Evolutionary conservation across 1,284 basidiomycete species (phyloP).

Genomic region (Pterulicium gracile): DNA sequence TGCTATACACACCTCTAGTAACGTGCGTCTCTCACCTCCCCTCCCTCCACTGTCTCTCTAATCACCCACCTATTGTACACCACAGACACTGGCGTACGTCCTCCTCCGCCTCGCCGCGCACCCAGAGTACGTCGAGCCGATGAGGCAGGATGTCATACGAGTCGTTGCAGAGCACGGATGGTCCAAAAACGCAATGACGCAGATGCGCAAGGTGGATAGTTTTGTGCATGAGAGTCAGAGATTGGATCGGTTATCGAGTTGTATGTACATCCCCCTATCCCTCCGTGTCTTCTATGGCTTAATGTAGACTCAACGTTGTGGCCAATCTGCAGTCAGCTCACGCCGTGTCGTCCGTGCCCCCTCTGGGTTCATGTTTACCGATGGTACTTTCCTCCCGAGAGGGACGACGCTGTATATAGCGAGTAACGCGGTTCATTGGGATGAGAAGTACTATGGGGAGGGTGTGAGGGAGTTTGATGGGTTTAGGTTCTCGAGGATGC

Average conservation of each 20-base stretch:
- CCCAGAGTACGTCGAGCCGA: conserved; percentile 18
- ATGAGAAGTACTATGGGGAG: conserved; percentile 11
- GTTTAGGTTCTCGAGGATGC: conserved; percentile 13
- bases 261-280: conserved; percentile 8
- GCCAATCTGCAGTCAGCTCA: conserved; percentile 8
- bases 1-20: conserved; percentile 4
- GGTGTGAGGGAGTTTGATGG: conserved; percentile 13
- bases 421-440: conserved; percentile 11
- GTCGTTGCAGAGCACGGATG: conserved; percentile 19
- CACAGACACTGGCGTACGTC: conserved; percentile 17
- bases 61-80: background rate
- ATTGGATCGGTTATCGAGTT: conserved; percentile 10
- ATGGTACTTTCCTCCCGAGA: conserved; percentile 15
- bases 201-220: conserved; percentile 23
- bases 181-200: conserved; percentile 19
- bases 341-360: conserved; percentile 9
- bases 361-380: conserved; percentile 15
- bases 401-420: conserved; percentile 11
- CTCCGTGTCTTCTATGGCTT: no score
- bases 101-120: conserved; percentile 20
- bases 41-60: conserved; percentile 6
- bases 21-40: background rate
- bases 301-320: no score
- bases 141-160: conserved; percentile 21
- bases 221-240: conserved; percentile 17